Percentiles rank a stretch among this genome's conserved stretches.
phyloP scores from a whole-genome alignment of 1,139 yeast species.

The Torulaspora pretoriensis region DNA sequence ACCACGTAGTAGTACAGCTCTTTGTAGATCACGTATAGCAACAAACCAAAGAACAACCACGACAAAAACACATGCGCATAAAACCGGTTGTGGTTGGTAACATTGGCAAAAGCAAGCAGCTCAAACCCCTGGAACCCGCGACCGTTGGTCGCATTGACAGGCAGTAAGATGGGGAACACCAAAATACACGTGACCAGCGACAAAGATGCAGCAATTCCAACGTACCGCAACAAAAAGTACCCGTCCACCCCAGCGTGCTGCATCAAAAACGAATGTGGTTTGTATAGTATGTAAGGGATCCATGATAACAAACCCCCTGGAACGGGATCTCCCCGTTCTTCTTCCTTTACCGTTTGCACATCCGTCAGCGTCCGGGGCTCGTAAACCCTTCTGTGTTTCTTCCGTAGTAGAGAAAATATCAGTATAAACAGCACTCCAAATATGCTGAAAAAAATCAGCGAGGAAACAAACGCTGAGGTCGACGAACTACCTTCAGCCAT shows the following conservation, averaged over 20 bases:
- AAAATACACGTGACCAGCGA: constrained; percentile 61
- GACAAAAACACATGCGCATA: constrained; percentile 71
- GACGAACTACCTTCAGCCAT: constrained; percentile 35
- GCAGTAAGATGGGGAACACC: constrained; percentile 73
- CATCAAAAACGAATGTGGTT: constrained; percentile 64
- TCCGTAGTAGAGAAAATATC: constrained; percentile 61
- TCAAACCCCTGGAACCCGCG: constrained; percentile 53
- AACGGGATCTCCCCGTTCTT: constrained; percentile 49
- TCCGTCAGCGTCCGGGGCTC: constrained; percentile 70
- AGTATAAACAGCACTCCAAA: constrained; percentile 54
- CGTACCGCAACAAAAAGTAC: constrained; percentile 74
- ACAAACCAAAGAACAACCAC: constrained; percentile 60
- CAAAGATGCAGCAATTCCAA: constrained; percentile 57
- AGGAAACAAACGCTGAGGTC: constrained; percentile 49
- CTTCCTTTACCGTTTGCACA: constrained; percentile 43
- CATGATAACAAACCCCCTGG: constrained; percentile 55
- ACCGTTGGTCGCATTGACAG: constrained; percentile 85
- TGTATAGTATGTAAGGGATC: constrained; percentile 48
- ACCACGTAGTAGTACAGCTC: constrained; percentile 66
- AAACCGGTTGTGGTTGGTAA: constrained; percentile 54
- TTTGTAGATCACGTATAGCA: constrained; percentile 61
- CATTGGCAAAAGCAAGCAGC: constrained; percentile 58
- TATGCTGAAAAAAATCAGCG: constrained; percentile 53
- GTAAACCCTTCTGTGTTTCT: constrained; percentile 64
- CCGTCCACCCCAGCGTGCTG: constrained; percentile 87